Percentiles rank a stretch among this genome's conserved stretches.
Conservation (phyloP, 208 protist species). For the Leishmania aethiopica region DNA sequence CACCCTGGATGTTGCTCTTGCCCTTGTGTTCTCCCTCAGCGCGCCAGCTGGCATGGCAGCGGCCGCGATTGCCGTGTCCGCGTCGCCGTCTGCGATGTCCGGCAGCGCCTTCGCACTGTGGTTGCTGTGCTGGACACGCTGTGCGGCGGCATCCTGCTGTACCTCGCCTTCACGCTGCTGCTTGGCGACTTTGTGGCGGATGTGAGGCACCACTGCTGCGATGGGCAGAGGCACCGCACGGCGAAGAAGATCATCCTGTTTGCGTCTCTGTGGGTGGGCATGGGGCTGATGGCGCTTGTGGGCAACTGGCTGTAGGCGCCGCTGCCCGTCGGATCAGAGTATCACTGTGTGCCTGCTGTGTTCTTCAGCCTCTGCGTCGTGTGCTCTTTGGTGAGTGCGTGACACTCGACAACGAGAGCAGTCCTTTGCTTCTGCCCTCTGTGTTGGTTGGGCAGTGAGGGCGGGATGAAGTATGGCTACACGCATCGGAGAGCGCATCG, state of each 20-base stretch:
- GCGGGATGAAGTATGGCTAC: rapidly evolving
- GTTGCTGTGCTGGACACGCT: constrained; percentile 55
- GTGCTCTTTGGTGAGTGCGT: not conserved
- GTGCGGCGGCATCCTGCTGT: constrained; percentile 76
- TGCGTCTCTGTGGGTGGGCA: constrained; percentile 42
- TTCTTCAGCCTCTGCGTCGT: not conserved
- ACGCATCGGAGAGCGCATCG: no score
- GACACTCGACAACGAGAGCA: not conserved
- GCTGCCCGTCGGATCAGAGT: not conserved
- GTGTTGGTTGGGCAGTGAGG: not conserved
- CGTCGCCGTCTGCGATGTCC: constrained; percentile 38
- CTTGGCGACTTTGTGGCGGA: constrained; percentile 58
- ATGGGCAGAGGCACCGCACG: constrained; percentile 8
- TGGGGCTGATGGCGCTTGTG: constrained; percentile 49
- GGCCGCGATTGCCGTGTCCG: constrained; percentile 27
- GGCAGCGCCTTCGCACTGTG: constrained; percentile 35
- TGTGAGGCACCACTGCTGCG: constrained; percentile 27
- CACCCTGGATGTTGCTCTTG: constrained; percentile 41
- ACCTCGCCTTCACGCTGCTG: constrained; percentile 70
- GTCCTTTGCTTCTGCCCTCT: not conserved
- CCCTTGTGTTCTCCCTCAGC: constrained; percentile 50
- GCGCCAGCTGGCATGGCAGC: constrained; percentile 49
- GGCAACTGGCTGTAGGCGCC: constrained; percentile 47
- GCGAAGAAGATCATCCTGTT: constrained; percentile 30
- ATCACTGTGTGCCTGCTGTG: not conserved